Evolutionary conservation across 495 filamentous ascomycete genomes (phyloP).

Genomic region (Parathielavia hyrcaniae): DNA sequence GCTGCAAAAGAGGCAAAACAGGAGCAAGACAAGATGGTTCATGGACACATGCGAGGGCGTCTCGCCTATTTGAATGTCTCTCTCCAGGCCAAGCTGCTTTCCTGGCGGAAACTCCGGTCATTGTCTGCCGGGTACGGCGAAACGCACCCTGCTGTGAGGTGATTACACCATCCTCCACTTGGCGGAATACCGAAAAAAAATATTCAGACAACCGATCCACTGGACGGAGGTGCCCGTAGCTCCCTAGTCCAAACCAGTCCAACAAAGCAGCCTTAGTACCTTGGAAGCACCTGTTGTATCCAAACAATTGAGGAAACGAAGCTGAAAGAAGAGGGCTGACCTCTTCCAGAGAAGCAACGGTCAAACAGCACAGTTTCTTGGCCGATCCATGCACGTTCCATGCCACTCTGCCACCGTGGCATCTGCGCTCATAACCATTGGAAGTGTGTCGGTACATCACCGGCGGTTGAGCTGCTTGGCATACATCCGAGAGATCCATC

Average conservation of each 20-base stretch:
- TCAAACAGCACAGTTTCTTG: background rate
- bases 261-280: background rate
- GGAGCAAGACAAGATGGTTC: background rate
- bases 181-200: background rate
- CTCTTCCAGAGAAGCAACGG: background rate
- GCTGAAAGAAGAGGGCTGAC: too few species aligned
- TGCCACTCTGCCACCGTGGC: constrained; percentile 5
- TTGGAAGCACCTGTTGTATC: too few species aligned
- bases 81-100: constrained; percentile 3
- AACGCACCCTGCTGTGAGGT: constrained; percentile 10
- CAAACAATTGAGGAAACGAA: too few species aligned
- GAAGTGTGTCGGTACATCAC: too few species aligned
- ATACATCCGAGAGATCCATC: background rate
- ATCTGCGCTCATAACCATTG: background rate
- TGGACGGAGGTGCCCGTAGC: background rate
- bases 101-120: constrained; percentile 10
- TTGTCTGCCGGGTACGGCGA: background rate
- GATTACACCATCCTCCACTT: constrained; percentile 13
- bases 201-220: constrained; percentile 4
- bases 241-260: background rate
- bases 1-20: background rate
- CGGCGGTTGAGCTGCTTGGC: constrained; percentile 2
- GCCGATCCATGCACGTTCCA: background rate
- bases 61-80: constrained; percentile 16
- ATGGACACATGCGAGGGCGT: background rate